Evolutionary conservation across 768 basidiomycete genomes (phyloP).

Genomic region (Mycena haematopus): DNA sequence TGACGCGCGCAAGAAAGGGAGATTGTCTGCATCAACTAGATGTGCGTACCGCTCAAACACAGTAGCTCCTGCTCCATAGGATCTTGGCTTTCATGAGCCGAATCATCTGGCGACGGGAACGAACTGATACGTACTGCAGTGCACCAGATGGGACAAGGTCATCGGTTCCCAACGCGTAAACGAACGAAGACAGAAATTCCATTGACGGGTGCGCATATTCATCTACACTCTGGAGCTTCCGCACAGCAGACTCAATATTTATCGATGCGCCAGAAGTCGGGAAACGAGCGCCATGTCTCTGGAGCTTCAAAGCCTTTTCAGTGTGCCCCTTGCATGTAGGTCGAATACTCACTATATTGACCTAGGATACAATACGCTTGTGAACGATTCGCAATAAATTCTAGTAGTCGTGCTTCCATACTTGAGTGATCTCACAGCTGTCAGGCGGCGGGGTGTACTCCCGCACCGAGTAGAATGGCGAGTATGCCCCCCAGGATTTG

Average conservation of each 20-base stretch:
- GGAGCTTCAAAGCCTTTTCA: slow-evolving; percentile 53
- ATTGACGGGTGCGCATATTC: slow-evolving; percentile 53
- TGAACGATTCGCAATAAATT: not conserved
- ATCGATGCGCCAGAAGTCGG: slow-evolving; percentile 61
- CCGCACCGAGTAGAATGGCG: slow-evolving; percentile 61
- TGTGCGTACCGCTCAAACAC: slow-evolving; percentile 50
- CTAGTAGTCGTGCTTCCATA: slow-evolving; percentile 31
- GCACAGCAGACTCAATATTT: slow-evolving; percentile 53
- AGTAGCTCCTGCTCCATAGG: slow-evolving; percentile 43
- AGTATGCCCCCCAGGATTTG: slow-evolving; percentile 63
- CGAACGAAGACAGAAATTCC: slow-evolving; percentile 63
- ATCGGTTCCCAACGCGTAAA: slow-evolving; percentile 61
- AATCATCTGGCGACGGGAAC: not conserved
- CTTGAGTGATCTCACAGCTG: slow-evolving; percentile 63
- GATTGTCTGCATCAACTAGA: slow-evolving; percentile 41
- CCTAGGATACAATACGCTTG: slow-evolving; percentile 42
- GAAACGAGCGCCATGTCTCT: slow-evolving; percentile 82
- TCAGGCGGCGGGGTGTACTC: slow-evolving; percentile 53
- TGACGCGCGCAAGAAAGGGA: slow-evolving; percentile 59
- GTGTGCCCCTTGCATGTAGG: not conserved
- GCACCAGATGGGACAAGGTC: slow-evolving; percentile 75
- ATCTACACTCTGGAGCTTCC: slow-evolving; percentile 57
- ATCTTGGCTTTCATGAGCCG: slow-evolving; percentile 32
- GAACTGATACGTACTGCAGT: slow-evolving; percentile 54
- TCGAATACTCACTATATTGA: slow-evolving; percentile 58